These are phyloP conservation scores for Paraphoma sp. DNA, from an alignment of 2,329 filamentous ascomycete genomes.

Conservation along the genomic window DNA sequence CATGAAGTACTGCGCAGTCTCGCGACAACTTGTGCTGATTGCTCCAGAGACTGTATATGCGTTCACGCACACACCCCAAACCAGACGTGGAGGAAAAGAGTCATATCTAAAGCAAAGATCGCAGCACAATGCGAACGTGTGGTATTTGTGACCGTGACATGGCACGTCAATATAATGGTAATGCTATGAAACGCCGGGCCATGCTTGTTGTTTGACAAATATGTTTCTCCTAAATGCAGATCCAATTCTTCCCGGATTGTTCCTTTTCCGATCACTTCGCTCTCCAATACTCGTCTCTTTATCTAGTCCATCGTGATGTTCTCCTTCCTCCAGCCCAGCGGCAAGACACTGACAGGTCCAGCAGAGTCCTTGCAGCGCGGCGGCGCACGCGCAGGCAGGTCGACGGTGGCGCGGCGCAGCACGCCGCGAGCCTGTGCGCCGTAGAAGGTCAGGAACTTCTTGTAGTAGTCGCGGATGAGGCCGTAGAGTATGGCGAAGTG, in stretches of 20 bases:
- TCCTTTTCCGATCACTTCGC: not conserved
- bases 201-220: not conserved
- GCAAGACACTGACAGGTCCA: constrained; percentile 36
- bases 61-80: no score
- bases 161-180: no score
- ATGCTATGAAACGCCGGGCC: not conserved
- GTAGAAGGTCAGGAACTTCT: constrained; percentile 80
- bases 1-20: no score
- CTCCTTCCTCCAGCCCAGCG: constrained; percentile 40
- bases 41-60: no score
- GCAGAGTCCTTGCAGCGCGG: constrained; percentile 33
- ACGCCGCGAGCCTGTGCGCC: constrained; percentile 77
- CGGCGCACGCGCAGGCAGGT: constrained; percentile 64
- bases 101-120: no score
- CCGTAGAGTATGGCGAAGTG: constrained; percentile 59
- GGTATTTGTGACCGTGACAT: no score
- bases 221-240: not conserved
- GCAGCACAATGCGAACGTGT: no score
- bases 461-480: constrained; percentile 68
- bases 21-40: no score
- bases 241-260: no score
- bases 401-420: constrained; percentile 73
- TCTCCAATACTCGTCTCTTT: not conserved
- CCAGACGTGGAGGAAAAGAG: no score
- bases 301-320: constrained; percentile 24